Conservation (phyloP, 2,329 filamentous ascomycete species). For the Ophiosphaerella narmari region DNA sequence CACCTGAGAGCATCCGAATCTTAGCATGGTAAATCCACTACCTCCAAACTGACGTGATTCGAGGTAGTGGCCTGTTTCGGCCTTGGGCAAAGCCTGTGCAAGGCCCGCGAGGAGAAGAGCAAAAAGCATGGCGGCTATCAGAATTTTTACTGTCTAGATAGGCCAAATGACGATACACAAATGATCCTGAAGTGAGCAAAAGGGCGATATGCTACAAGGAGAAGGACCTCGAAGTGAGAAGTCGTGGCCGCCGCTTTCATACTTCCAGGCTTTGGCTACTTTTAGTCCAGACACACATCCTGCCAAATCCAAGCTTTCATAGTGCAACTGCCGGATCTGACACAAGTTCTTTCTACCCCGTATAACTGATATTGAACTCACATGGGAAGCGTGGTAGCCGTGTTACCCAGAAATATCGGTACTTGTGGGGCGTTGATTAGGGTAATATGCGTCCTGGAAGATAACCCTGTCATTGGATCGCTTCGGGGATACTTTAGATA, state of each 20-base stretch:
- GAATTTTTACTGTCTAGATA: neutral
- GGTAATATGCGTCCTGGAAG: conserved; percentile 1
- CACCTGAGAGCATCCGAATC: conserved; percentile 29
- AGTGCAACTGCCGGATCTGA: neutral
- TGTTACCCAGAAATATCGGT: neutral
- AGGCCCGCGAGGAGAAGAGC: conserved; percentile 4
- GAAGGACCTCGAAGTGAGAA: neutral
- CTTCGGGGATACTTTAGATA: neutral
- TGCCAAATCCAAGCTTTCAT: neutral
- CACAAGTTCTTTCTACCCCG: neutral
- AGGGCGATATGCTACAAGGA: neutral
- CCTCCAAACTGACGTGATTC: conserved; percentile 2
- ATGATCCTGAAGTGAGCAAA: neutral
- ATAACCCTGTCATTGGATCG: conserved; percentile 3
- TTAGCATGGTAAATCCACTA: conserved; percentile 2
- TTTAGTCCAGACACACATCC: neutral
- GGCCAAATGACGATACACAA: neutral
- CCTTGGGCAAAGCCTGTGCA: conserved; percentile 5
- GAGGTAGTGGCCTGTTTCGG: conserved; percentile 2
- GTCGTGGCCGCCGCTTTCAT: conserved; percentile 1
- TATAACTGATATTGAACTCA: conserved; percentile 1
- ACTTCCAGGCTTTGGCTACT: neutral
- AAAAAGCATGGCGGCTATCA: neutral
- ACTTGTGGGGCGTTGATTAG: conserved; percentile 4
- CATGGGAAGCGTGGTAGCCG: neutral